Base-by-base conservation (phyloP, 805 yeast genomes). In the Debaryomyces castellii region DNA sequence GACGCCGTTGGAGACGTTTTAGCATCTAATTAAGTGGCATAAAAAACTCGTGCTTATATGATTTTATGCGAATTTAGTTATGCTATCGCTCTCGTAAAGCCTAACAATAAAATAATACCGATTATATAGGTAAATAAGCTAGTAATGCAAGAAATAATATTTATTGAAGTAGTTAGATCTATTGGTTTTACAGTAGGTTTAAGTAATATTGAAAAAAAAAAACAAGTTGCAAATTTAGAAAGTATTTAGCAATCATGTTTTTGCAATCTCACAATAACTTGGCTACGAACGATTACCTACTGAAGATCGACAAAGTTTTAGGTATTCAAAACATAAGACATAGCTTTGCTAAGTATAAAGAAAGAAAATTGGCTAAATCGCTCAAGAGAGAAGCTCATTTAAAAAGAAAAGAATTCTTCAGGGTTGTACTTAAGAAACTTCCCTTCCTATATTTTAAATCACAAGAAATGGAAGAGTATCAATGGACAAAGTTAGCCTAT, bases 1-100 rank as follows among this genome's bases (percentile, higher is more conserved):
- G 60, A 59, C 10, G 77, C 82, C 3, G 80, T 82, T 3, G 44
- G 47, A 22, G 30, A 37, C 3, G 40, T 37, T 37, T 23, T 37
- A 37, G 16, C 12, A 37, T n/a, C n/a, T 22, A 14, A 37, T 20
- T 23, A 22, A 22, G n/a, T 23, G 5, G 5, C 34, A 30, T 30
- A 30, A 30, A 16, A 30, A 30, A 14, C 20, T 17, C 18, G 20
- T 30, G 16, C 16, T 12, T 12, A n/a, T 7, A 30, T 30, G 8
- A 14, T 14, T 7, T 20, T 16, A 30, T 30, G 34, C 34, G 20
- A 30, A 14, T 14, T 30, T 14, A 30, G 34, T 14, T 30, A 30
- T 30, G 34, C 34, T 7, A 30, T 30, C 12, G 16, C 16, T 14
- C 7, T 14, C 10, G 20, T 16, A 5, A 16, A 30, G 20, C 34